These are phyloP conservation scores for Aspergillus ochraceus DNA, from an alignment of 2,329 filamentous ascomycete species.

Conservation along the genomic window DNA sequence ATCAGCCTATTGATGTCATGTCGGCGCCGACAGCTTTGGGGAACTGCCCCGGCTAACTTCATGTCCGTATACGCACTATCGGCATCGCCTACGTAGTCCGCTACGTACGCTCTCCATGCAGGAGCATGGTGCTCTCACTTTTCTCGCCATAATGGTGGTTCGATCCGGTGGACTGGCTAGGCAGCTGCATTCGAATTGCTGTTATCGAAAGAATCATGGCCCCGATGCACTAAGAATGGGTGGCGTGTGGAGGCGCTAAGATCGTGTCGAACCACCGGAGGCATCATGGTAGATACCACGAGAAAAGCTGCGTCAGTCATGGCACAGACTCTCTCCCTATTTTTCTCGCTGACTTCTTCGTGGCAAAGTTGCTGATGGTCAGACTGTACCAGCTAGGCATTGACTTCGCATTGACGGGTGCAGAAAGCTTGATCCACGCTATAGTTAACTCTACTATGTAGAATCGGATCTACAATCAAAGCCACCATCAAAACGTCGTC, in stretches of 20 bases:
- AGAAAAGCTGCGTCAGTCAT: not conserved
- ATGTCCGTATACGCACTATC: not conserved
- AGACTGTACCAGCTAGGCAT: not conserved
- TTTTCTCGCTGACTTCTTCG: too few relatives aligned
- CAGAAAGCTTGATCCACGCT: not conserved
- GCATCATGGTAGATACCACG: not conserved
- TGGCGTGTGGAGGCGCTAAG: not conserved
- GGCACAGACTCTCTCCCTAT: too few relatives aligned
- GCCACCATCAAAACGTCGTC: not conserved
- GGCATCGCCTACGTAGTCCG: not conserved
- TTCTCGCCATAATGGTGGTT: not conserved
- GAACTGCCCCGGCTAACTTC: not conserved
- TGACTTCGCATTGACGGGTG: not conserved
- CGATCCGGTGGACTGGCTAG: not conserved
- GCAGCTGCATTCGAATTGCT: not conserved
- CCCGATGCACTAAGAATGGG: not conserved
- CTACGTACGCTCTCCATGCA: not conserved
- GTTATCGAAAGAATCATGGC: not conserved
- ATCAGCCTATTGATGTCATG: too few relatives aligned
- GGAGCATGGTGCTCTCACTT: not conserved
- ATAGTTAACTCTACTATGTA: not conserved
- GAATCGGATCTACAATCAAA: not conserved
- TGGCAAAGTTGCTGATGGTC: not conserved
- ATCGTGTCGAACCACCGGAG: constrained; percentile 6
- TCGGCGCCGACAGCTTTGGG: not conserved